A percentile compares a stretch with the other conserved stretches of the same genome.
Conservation (phyloP, 2,329 filamentous ascomycete species). For the Plenodomus lindquistii region DNA sequence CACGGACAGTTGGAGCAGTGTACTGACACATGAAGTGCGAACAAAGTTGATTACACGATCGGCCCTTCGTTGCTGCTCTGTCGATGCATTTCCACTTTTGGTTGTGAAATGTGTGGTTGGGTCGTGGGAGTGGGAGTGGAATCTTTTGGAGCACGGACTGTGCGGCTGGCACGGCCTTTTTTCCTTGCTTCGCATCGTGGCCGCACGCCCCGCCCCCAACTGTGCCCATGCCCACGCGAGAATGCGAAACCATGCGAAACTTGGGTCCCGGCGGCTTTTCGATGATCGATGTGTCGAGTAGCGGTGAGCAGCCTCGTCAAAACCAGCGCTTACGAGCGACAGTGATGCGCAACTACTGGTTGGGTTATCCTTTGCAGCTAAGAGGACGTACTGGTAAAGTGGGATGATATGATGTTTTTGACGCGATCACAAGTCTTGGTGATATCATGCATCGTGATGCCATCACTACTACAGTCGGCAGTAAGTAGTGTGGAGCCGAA, state of each 20-base stretch:
- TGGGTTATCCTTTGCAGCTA: constrained; percentile 1
- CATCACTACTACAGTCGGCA: neutral
- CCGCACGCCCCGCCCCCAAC: constrained; percentile 3
- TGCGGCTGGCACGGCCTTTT: constrained; percentile 18
- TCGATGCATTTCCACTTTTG: constrained; percentile 11
- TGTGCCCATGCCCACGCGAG: constrained; percentile 1
- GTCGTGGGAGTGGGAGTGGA: too few relatives aligned
- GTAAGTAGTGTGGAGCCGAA: constrained; percentile 3
- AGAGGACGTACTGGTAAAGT: constrained; percentile 1
- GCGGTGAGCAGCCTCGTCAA: constrained; percentile 11
- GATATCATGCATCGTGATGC: constrained; percentile 32
- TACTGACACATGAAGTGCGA: constrained; percentile 13
- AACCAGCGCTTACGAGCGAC: constrained; percentile 2
- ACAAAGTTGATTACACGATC: constrained; percentile 20
- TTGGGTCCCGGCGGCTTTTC: neutral
- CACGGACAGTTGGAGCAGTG: neutral
- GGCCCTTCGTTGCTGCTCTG: constrained; percentile 14
- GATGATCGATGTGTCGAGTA: constrained; percentile 1
- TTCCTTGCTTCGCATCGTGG: constrained; percentile 8
- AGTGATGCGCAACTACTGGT: neutral
- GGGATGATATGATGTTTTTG: constrained; percentile 4
- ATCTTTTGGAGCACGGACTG: constrained; percentile 7
- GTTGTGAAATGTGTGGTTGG: constrained; percentile 13
- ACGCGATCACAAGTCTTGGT: constrained; percentile 8
- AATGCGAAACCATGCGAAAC: neutral